Evolutionary conservation across 83 land plant species (phyloP), one percentile per base, ranked within the genome.

Genomic region (Picea abies): DNA sequence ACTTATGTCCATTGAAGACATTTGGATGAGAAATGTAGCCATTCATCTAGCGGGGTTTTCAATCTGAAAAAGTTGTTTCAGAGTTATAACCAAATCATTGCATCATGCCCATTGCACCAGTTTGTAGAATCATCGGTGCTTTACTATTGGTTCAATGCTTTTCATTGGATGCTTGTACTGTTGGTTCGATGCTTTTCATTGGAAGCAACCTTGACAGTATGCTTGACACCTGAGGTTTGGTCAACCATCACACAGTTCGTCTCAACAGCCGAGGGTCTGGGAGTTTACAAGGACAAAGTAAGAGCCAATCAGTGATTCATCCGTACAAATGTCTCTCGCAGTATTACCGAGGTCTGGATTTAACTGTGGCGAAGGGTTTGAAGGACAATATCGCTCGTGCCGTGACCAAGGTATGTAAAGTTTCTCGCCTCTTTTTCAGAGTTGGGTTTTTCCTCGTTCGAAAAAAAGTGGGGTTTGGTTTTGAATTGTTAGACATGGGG

Each of bases 31-130:
- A 52, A 52, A 52, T 2, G 11, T 52, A 52, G 56, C 56, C 12
- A 52, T 52, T 52, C 12, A 10, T 11, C 12, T 2, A 2, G 56
- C 11, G 56, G 56, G 94, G 62, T 86, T 90, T 63, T 92, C 90
- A 82, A 92, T 92, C 86, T 92, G 92, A 83, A 83, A 60, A 65
- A 92, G 88, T 63, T 92, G 90, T 67, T 86, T 77, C 11, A 84
- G 85, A 58, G 90, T 90, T 81, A 84, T 26, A 76, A 87, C 85
- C 60, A 90, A 23, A 61, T 88, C 89, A 67, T 88, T 32, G 20
- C 19, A 3, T 90, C 88, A 7, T 35, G 69, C 44, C 61, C 82
- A 3, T 56, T 84, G 76, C 23, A 60, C 10, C 17, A 58, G 78
- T 82, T 87, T 47, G 84, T 85, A 67, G 9, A 29, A 22, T 4